These are phyloP conservation scores for Sarcocystis neurona DNA, from an alignment of 169 alveolate species.

Conservation along the genomic window DNA sequence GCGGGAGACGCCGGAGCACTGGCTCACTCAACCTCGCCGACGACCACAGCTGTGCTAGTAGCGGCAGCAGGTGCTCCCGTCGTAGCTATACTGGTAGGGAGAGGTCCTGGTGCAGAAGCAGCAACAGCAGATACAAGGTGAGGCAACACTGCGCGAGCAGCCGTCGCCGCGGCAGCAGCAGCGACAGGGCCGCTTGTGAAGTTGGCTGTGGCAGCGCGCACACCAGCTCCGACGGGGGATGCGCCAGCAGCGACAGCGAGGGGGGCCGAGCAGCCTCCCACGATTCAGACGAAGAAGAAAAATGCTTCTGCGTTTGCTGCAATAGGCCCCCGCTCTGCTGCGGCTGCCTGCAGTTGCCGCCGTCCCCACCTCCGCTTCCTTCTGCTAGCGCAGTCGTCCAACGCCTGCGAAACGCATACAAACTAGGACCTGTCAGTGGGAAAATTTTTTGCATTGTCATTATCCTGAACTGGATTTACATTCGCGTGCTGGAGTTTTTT, in stretches of 20 bases:
- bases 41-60: too few species aligned
- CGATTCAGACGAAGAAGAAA: background rate
- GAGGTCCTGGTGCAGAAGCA: too few species aligned
- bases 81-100: too few species aligned
- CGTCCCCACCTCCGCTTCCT: conserved; percentile 49
- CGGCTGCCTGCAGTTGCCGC: conserved; percentile 36
- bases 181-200: too few species aligned
- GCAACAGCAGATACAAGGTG: background rate
- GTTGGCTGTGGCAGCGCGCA: background rate
- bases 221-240: background rate
- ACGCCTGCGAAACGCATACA: conserved; percentile 14
- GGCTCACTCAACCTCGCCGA: too few species aligned
- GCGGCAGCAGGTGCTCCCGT: too few species aligned
- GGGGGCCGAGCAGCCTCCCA: background rate
- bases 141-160: too few species aligned
- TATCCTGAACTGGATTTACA: conserved; percentile 33
- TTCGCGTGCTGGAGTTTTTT: conserved; percentile 43
- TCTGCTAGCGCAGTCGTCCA: conserved; percentile 15
- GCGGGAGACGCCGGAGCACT: too few species aligned
- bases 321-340: conserved; percentile 29
- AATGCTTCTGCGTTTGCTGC: background rate
- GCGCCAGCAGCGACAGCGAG: background rate
- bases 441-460: conserved; percentile 35
- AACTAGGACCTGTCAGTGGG: conserved; percentile 39
- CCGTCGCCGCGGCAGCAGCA: too few species aligned